Evolutionary conservation across 345 rosid species (phyloP).

Genomic region (Mercurialis annua): DNA sequence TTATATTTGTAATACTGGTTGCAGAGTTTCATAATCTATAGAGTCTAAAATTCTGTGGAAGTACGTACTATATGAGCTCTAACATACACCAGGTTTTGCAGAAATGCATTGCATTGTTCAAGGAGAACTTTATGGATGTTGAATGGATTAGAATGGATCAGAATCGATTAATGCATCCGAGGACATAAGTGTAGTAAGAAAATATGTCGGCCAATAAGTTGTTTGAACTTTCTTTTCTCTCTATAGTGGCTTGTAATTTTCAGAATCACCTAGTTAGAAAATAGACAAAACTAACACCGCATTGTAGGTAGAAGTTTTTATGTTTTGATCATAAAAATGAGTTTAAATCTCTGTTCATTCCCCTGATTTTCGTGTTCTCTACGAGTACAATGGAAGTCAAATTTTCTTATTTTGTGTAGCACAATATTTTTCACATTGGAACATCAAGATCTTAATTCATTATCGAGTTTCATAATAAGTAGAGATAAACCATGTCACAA

Average conservation of each 20-base stretch:
- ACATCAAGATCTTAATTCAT: slow-evolving; percentile 7
- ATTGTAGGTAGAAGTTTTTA: not conserved
- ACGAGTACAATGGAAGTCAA: not conserved
- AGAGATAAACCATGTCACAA: not conserved
- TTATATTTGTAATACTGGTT: not conserved
- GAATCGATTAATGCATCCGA: not conserved
- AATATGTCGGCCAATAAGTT: not conserved
- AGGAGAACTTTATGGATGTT: not conserved
- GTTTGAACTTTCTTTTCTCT: not conserved
- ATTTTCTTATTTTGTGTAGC: not conserved
- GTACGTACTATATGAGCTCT: not conserved
- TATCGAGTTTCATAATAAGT: not conserved
- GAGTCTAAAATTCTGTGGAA: not conserved
- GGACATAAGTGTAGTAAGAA: not conserved
- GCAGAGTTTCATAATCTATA: not conserved
- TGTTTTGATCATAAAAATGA: not conserved
- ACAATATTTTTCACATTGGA: not conserved
- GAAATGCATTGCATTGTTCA: not conserved
- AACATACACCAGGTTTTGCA: not conserved
- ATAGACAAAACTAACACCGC: not conserved
- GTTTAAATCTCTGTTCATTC: not conserved
- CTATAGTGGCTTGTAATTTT: not conserved
- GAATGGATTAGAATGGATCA: not conserved
- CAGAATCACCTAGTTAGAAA: not conserved
- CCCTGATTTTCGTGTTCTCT: not conserved